These are phyloP conservation scores for Blastobotrys chiropterorum DNA, from an alignment of 805 yeast species.

Conservation along the genomic window DNA sequence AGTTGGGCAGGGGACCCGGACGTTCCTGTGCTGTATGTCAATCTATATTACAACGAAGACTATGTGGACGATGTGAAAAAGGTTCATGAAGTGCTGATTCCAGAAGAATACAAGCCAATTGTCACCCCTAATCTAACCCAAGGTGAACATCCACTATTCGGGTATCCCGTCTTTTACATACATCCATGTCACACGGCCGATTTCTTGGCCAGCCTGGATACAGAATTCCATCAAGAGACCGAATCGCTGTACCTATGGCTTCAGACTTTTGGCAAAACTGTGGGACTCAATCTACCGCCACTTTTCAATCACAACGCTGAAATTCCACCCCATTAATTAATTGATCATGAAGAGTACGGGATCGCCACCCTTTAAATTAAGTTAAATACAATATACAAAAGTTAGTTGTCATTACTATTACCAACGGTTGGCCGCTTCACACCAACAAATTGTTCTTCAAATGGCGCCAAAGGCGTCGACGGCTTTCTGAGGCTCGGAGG, in stretches of 20 bases:
- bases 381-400: neutral
- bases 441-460: neutral
- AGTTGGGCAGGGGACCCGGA: constrained; percentile 28
- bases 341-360: neutral
- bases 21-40: constrained; percentile 28
- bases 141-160: constrained; percentile 27
- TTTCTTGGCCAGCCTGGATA: constrained; percentile 23
- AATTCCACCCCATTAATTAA: constrained; percentile 3
- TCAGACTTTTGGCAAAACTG: constrained; percentile 26
- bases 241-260: constrained; percentile 25
- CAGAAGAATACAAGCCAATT: constrained; percentile 1
- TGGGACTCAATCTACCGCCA: constrained; percentile 24
- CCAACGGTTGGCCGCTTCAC: neutral
- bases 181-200: constrained; percentile 39
- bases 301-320: too few species aligned
- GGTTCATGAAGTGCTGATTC: constrained; percentile 8
- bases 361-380: neutral
- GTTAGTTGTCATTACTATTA: neutral
- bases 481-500: constrained; percentile 1
- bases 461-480: neutral
- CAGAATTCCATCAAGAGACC: neutral
- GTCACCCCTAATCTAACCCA: constrained; percentile 14
- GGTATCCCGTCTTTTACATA: constrained; percentile 27
- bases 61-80: constrained; percentile 12
- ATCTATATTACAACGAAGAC: constrained; percentile 12